Evolutionary conservation across 441 rosid species (phyloP).

Genomic region (Flueggea neowawraea): DNA sequence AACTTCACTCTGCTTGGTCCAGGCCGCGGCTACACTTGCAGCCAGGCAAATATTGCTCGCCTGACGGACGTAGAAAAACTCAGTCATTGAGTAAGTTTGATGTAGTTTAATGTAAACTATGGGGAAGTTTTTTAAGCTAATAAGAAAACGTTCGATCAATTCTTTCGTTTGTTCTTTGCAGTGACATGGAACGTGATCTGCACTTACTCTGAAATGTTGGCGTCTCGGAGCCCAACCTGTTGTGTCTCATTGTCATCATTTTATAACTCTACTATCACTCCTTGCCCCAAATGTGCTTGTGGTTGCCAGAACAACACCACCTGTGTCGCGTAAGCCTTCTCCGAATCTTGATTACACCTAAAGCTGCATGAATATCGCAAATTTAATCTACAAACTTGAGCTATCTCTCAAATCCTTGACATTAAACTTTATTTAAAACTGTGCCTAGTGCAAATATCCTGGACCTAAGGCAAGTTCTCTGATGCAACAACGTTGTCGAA

Average conservation of each 20-base stretch:
- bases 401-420: no score
- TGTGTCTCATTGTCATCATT: conserved; percentile 61
- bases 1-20: conserved; percentile 55
- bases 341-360: no score
- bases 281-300: conserved; percentile 48
- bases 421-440: no score
- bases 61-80: conserved; percentile 40
- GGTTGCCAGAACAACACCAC: conserved; percentile 41
- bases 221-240: conserved; percentile 37
- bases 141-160: not conserved
- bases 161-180: conserved; percentile 18
- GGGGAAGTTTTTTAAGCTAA: no score
- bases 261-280: conserved; percentile 39
- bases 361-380: no score
- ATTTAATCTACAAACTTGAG: no score
- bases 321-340: conserved; percentile 32
- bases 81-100: conserved; percentile 44
- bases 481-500: not conserved
- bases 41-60: conserved; percentile 35
- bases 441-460: no score
- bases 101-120: not conserved
- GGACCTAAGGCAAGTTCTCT: no score
- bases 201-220: conserved; percentile 44
- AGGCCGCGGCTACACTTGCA: conserved; percentile 49
- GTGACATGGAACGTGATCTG: conserved; percentile 58